Base-by-base conservation (phyloP, 2,329 filamentous ascomycete species). In the Kalmusia sp. region DNA sequence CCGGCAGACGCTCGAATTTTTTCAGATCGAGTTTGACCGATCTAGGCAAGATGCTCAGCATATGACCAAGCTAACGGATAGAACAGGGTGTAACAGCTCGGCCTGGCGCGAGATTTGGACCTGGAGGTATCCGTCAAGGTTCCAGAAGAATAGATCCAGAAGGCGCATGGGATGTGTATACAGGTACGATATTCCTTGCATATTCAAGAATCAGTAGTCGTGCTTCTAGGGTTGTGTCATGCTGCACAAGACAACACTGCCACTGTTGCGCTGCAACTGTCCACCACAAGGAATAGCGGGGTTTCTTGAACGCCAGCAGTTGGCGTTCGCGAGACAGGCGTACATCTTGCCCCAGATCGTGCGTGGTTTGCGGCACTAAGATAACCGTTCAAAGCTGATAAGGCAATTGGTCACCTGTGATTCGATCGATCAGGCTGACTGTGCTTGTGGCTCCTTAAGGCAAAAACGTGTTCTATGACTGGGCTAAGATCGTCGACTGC, bases 401-500 rank as follows among this genome's bases (percentile, higher is more conserved):
- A n/a, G n/a, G n/a, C n/a, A n/a, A n/a, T n/a, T n/a, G n/a, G n/a
- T n/a, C n/a, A n/a, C n/a, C n/a, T n/a, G n/a, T n/a, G n/a, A n/a
- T n/a, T n/a, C n/a, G n/a, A n/a, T n/a, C n/a, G n/a, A n/a, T n/a
- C 8, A 25, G 15, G 27, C 35, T 40, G 15, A 51, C 24, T 11
- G 21, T 7, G 15, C 33, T 24, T 21, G 5, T 3, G 14, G 3
- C 9, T 31, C 15, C 8, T 15, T 39, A 74, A 70, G n/a, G 70
- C n/a, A 57, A 73, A 8, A 82, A 81, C 53, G 63, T 72, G 4
- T 78, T 80, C 49, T 55, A 70, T 19, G 72, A 77, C 50, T 83
- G 82, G 76, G 79, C 80, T 0, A 80, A 77, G 53, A 75, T 84
- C 3, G 76, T 84, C 3, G 82, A 85, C 55, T 84, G 82, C 54